Evolutionary conservation across 2,329 filamentous ascomycete genomes (phyloP).

Genomic region (Exophiala lecanii-corni): DNA sequence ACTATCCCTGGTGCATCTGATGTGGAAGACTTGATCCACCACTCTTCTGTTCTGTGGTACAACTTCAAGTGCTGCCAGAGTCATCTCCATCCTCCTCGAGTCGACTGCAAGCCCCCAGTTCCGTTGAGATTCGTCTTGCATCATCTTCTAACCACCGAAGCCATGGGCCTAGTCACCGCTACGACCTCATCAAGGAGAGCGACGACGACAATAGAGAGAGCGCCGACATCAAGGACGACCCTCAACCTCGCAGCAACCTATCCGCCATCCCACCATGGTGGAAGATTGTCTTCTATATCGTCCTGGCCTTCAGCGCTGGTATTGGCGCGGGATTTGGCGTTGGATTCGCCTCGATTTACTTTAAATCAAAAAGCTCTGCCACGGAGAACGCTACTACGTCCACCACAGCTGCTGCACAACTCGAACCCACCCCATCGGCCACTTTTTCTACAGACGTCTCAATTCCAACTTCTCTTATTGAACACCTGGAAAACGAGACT

Average conservation of each 20-base stretch:
- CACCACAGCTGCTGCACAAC: not conserved
- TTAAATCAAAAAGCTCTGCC: slow-evolving; percentile 3
- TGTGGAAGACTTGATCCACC: too few species aligned
- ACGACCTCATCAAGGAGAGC: slow-evolving; percentile 11
- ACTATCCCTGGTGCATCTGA: too few species aligned
- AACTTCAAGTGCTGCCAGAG: too few species aligned
- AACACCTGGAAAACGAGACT: slow-evolving; percentile 2
- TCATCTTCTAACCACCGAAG: slow-evolving; percentile 3
- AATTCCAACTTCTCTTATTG: slow-evolving; percentile 4
- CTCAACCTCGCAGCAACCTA: not conserved
- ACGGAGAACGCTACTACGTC: not conserved
- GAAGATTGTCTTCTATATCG: slow-evolving; percentile 9
- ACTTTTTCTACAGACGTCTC: slow-evolving; percentile 4
- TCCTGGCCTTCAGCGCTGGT: slow-evolving; percentile 8
- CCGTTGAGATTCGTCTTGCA: too few species aligned
- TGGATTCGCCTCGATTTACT: slow-evolving; percentile 1
- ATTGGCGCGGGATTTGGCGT: slow-evolving; percentile 8
- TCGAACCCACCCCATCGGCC: not conserved
- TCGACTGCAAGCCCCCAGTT: too few species aligned
- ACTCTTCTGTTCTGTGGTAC: too few species aligned
- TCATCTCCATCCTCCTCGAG: too few species aligned
- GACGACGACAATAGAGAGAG: slow-evolving; percentile 4
- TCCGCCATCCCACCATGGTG: slow-evolving; percentile 6
- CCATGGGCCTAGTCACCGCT: slow-evolving; percentile 11
- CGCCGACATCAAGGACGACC: slow-evolving; percentile 2